Percentiles rank a stretch among this genome's conserved stretches.
phyloP scores from a whole-genome alignment of 225 moss, liverwort and hornwort species.

The Rhytidiadelphus loreus region DNA sequence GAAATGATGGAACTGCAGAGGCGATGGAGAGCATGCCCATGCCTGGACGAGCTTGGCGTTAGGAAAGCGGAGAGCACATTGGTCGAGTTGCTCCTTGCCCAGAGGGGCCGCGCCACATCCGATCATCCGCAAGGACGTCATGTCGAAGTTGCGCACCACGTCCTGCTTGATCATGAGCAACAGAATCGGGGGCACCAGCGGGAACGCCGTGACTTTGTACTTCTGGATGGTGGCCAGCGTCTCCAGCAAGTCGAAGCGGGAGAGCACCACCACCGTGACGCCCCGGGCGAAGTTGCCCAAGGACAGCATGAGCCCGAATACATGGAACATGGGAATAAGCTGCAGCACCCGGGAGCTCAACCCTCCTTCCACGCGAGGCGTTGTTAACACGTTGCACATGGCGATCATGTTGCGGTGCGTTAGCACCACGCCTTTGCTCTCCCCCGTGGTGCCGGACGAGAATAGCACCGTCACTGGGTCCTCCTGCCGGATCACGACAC shows the following conservation, averaged over 20 bases:
- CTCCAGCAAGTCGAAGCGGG: constrained; percentile 42
- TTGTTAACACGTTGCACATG: not conserved
- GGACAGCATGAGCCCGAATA: constrained; percentile 42
- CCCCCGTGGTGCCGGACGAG: constrained; percentile 81
- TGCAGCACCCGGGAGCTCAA: not conserved
- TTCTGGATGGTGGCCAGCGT: constrained; percentile 42
- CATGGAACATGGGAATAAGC: constrained; percentile 60
- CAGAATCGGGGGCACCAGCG: constrained; percentile 69
- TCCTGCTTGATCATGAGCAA: constrained; percentile 47
- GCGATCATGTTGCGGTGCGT: constrained; percentile 59
- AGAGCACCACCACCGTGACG: constrained; percentile 28
- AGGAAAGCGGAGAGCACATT: constrained; percentile 25
- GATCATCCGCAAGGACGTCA: constrained; percentile 43
- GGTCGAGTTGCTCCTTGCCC: constrained; percentile 32
- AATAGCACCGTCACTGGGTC: constrained; percentile 47
- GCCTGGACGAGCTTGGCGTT: constrained; percentile 52
- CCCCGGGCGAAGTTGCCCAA: constrained; percentile 15
- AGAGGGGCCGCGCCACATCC: constrained; percentile 65
- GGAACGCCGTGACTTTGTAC: constrained; percentile 23
- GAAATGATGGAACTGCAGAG: not conserved
- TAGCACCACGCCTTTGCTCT: constrained; percentile 66
- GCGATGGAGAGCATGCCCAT: not conserved
- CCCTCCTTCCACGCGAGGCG: not conserved
- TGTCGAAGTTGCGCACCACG: constrained; percentile 45
- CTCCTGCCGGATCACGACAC: constrained; percentile 22